These are phyloP conservation scores for Rostrohypoxylon terebratum DNA, from an alignment of 495 filamentous ascomycete genomes.

Conservation along the genomic window DNA sequence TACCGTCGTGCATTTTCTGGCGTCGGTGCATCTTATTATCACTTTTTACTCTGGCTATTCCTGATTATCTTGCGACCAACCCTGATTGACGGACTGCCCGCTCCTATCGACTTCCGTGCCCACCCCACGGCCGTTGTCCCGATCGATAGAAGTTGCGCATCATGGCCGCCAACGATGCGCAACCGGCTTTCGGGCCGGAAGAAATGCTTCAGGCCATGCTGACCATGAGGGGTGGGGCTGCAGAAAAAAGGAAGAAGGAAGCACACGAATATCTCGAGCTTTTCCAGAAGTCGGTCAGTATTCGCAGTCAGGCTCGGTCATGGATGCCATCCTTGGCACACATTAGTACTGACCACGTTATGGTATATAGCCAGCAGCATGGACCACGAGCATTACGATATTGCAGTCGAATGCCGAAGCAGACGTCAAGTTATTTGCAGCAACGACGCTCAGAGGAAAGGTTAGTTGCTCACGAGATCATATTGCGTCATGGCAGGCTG, in stretches of 20 bases:
- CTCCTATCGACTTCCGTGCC: slow-evolving; percentile 43
- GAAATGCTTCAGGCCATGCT: slow-evolving; percentile 84
- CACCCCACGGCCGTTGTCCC: slow-evolving; percentile 48
- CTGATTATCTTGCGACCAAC: slow-evolving; percentile 34
- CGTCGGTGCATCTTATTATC: slow-evolving; percentile 13
- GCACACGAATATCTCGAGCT: slow-evolving; percentile 91
- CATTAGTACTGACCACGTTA: slow-evolving; percentile 28
- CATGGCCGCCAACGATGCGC: slow-evolving; percentile 77
- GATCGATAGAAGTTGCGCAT: slow-evolving; percentile 42
- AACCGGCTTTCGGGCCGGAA: slow-evolving; percentile 77
- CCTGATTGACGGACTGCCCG: slow-evolving; percentile 26
- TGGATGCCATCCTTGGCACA: slow-evolving; percentile 8
- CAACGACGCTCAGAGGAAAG: slow-evolving; percentile 97
- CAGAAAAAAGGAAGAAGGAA: slow-evolving; percentile 85
- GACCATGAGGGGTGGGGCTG: slow-evolving; percentile 89
- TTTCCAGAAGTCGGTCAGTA: slow-evolving; percentile 97
- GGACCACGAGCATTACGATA: slow-evolving; percentile 86
- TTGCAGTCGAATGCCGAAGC: slow-evolving; percentile 80
- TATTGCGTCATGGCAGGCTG: neutral
- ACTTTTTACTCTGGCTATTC: slow-evolving; percentile 5
- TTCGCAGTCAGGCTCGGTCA: slow-evolving; percentile 7
- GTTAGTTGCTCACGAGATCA: slow-evolving; percentile 59
- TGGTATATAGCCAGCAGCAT: slow-evolving; percentile 76
- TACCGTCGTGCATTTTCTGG: slow-evolving; percentile 17
- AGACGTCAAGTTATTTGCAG: slow-evolving; percentile 93